Evolutionary conservation across 202 grass and related monocot species (phyloP), one percentile per base, ranked within the genome.

Genomic region (Hordeum pubiflorum): DNA sequence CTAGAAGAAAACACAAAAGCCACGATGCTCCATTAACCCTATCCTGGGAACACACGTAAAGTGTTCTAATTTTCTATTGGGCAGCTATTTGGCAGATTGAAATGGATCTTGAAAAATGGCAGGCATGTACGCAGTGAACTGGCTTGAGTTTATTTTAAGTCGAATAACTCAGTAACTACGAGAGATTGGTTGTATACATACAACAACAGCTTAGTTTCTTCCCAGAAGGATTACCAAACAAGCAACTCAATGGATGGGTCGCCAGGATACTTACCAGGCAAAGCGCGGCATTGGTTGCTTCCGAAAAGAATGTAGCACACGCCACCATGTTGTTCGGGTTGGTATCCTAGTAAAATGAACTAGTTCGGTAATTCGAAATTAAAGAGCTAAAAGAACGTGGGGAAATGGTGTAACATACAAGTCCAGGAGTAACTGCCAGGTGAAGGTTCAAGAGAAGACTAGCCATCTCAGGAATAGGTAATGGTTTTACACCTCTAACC

Each of bases 261-360:
- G 80, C 61, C 67, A 37, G 72, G 72, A 36, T 48, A 54, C 85
- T 98, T 93, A 99, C 96, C 92, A 99, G 88, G 74, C 96, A 95
- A 88, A 96, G 90, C 83, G 93, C 85, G 14, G 90, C 75, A 36
- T 79, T 83, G 33, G 89, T 93, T 83, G 87, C 89, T 64, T 99
- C 96, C 13, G 96, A 99, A 86, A 86, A 95, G 75, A 99, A 99
- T 74, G 96, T 95, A 69, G 83, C 58, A 81, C 96, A 89, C 3
- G 89, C 89, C 72, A 99, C 92, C 87, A 99, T 38, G 89, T 99
- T 99, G 81, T 99, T 99, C 3, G 90, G 92, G 85, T 99, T 99
- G 63, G 79, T 81, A 69, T 99, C 96, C 96, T 99, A 50, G 44
- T 50, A 82, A 76, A 68, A 79, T 4, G 22, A 84, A 63, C n/a